Evolutionary conservation across 352 stramenopile species (phyloP).

Genomic region (Globisporangium iwayamae): DNA sequence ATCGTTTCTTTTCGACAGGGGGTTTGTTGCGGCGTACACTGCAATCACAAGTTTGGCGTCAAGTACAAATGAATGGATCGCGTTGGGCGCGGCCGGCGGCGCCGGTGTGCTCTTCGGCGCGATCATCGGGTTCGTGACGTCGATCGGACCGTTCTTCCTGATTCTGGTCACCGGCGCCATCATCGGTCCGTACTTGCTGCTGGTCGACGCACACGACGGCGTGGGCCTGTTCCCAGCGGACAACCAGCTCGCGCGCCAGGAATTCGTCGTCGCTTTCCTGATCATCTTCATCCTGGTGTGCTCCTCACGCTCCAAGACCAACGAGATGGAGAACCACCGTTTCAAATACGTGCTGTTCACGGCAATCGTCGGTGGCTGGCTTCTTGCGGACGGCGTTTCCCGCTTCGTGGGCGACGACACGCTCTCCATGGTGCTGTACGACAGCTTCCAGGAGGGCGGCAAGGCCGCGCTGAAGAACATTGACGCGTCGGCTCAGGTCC

Average conservation of each 20-base stretch:
- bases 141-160: slow-evolving; percentile 64
- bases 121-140: slow-evolving; percentile 74
- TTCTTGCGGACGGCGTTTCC: slow-evolving; percentile 69
- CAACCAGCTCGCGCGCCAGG: slow-evolving; percentile 79
- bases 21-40: slow-evolving; percentile 66
- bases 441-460: slow-evolving; percentile 64
- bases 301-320: slow-evolving; percentile 69
- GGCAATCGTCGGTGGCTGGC: slow-evolving; percentile 65
- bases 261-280: slow-evolving; percentile 86
- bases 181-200: slow-evolving; percentile 67
- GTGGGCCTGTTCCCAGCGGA: slow-evolving; percentile 61
- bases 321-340: slow-evolving; percentile 83
- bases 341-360: slow-evolving; percentile 89
- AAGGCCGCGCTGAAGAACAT: slow-evolving; percentile 44
- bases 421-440: slow-evolving; percentile 61
- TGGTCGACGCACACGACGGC: slow-evolving; percentile 73
- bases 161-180: slow-evolving; percentile 64
- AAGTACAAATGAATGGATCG: slow-evolving; percentile 76
- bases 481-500: slow-evolving; percentile 44
- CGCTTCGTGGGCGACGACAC: slow-evolving; percentile 59
- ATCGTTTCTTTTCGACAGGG: slow-evolving; percentile 27
- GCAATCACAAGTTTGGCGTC: slow-evolving; percentile 53
- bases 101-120: slow-evolving; percentile 59
- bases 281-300: slow-evolving; percentile 87
- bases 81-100: slow-evolving; percentile 53